A percentile compares a stretch with the other conserved stretches of the same genome.
phyloP scores from a whole-genome alignment of 139 green algal species.

The Coccomyxa sp. region DNA sequence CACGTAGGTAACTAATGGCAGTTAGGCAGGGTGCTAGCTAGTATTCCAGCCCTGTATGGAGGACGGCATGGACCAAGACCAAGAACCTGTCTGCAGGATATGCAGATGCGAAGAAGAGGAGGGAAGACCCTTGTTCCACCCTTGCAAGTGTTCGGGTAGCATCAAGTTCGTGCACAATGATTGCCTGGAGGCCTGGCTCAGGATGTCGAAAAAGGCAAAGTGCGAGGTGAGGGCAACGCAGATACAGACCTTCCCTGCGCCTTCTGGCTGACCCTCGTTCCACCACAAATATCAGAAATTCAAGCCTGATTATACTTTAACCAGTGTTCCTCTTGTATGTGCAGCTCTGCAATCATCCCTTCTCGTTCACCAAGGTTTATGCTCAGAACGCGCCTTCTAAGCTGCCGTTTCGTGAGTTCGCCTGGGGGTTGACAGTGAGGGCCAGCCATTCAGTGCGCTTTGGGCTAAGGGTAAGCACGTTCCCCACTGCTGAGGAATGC shows the following conservation, averaged over 20 bases:
- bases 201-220: neutral
- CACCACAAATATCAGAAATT: too few species aligned
- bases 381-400: neutral
- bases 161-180: neutral
- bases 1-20: too few species aligned
- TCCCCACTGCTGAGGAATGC: too few species aligned
- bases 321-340: neutral
- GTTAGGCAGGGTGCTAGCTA: too few species aligned
- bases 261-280: too few species aligned
- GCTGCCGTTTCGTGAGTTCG: neutral
- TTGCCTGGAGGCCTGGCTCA: neutral
- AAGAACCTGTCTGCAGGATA: neutral
- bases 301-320: neutral
- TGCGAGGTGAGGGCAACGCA: neutral
- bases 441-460: neutral
- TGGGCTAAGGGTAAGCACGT: neutral
- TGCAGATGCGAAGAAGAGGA: neutral
- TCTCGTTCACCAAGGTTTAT: neutral
- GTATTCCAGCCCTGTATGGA: too few species aligned
- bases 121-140: neutral
- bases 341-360: neutral
- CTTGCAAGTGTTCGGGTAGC: neutral
- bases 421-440: neutral
- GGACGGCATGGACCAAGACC: too few species aligned
- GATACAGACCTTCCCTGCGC: neutral